phyloP scores from a whole-genome alignment of 163 green algal species.

The Scenedesmus sp. region DNA sequence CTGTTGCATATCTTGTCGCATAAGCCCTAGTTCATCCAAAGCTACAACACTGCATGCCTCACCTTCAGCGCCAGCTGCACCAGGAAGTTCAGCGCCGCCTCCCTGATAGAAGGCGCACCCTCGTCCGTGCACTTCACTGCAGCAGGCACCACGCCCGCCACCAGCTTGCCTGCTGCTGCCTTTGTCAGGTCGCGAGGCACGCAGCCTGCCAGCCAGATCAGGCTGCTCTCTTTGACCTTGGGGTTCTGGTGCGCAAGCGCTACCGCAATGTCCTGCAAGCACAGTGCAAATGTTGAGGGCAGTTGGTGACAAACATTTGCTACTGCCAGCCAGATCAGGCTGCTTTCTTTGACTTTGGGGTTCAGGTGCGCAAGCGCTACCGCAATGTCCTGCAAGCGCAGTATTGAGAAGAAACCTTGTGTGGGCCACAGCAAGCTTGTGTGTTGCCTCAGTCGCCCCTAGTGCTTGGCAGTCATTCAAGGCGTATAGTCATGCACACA shows the following conservation, averaged over 20 bases:
- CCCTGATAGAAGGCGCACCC: conserved; percentile 77
- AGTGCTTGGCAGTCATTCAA: too few species aligned
- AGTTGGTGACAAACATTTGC: too few species aligned
- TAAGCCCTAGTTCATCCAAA: too few species aligned
- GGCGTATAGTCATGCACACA: too few species aligned
- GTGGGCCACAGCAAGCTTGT: too few species aligned
- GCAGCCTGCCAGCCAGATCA: conserved; percentile 67
- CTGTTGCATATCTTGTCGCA: too few species aligned
- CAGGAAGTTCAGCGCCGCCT: conserved; percentile 80
- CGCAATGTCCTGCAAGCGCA: too few species aligned
- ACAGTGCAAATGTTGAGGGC: background rate
- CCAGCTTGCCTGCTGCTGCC: conserved; percentile 65
- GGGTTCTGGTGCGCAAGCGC: conserved; percentile 51
- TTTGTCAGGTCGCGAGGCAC: conserved; percentile 67
- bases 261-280: conserved; percentile 63
- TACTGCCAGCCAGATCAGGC: too few species aligned
- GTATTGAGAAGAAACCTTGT: too few species aligned
- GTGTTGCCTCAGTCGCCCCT: too few species aligned
- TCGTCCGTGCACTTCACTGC: conserved; percentile 83
- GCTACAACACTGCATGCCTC: background rate
- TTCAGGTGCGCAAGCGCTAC: too few species aligned
- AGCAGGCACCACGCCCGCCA: conserved; percentile 72
- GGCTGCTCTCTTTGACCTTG: conserved; percentile 77
- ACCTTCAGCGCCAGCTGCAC: conserved; percentile 82
- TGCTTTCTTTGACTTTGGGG: too few species aligned